Base-by-base conservation (phyloP, 169 alveolate species). In the Cryptosporidium meleagridis region DNA sequence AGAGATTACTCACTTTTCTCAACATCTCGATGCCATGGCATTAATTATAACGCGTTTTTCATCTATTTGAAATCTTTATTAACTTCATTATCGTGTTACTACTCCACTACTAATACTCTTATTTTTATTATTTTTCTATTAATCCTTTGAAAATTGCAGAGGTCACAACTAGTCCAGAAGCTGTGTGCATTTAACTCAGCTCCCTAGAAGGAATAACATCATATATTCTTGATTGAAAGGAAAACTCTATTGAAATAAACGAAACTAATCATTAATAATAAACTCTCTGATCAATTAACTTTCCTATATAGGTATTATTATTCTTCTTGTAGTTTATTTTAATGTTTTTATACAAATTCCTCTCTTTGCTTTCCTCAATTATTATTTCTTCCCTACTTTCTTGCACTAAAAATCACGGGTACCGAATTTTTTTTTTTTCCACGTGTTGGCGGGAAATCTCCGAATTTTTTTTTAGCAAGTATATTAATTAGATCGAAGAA, bases 321-420 rank as follows among this genome's bases (percentile, higher is more conserved):
- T 55, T 55, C 23, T 26, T 55, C 67, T 55, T 55, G 67, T 55
- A 55, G 67, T 55, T 55, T 55, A 55, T 55, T 55, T 55, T 55
- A 55, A 55, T 55, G 67, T 55, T 55, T 55, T 55, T 55, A 55
- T 55, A 55, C 67, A 48, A 48, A 48, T 48, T 48, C 26, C 23
- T n/a, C 9, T 14, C 67, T 21, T n/a, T 55, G 29, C 35, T 45
- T 12, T 4, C 0, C 53, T n/a, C n/a, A n/a, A n/a, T n/a, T n/a
- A n/a, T n/a, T n/a, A n/a, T n/a, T 48, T 48, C 26, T 55, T n/a
- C 9, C 3, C 67, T 21, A 6, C 23, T n/a, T 26, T 14, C 67
- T 21, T n/a, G 55, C 55, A 48, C 21, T 48, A 12, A 48, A 48
- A 48, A 48, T 55, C 67, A 55, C 67, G 67, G 67, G 67, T 55